phyloP scores from a whole-genome alignment of 495 filamentous ascomycete species.

The Penicillium longicatenatum region DNA sequence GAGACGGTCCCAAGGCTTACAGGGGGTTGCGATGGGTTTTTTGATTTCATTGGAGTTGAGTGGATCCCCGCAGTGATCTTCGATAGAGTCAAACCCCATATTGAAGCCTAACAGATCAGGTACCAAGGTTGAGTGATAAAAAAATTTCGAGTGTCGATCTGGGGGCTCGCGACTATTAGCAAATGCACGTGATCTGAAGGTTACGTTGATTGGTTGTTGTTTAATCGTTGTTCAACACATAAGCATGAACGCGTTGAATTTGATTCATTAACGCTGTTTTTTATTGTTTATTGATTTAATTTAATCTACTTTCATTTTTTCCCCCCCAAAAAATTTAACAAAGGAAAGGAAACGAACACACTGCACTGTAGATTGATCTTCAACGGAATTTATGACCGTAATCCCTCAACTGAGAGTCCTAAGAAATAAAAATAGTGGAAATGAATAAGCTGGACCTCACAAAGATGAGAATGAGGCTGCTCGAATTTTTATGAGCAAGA shows the following conservation, averaged over 20 bases:
- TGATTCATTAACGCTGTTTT: background rate
- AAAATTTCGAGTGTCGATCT: background rate
- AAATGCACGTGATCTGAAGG: conserved; percentile 5
- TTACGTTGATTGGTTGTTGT: background rate
- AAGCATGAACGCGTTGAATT: background rate
- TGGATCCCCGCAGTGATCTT: no score
- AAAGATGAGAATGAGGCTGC: background rate
- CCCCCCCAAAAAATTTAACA: background rate
- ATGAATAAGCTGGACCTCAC: background rate
- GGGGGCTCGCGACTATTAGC: conserved; percentile 4
- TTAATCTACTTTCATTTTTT: no score
- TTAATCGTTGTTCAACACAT: conserved; percentile 1
- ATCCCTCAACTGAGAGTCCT: no score
- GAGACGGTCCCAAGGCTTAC: no score
- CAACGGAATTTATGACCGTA: no score
- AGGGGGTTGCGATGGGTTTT: no score
- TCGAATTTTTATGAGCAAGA: conserved; percentile 2
- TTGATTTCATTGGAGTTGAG: no score
- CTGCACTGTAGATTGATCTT: no score
- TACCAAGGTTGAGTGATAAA: background rate
- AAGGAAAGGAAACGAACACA: no score
- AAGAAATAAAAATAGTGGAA: background rate
- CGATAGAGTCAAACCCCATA: background rate
- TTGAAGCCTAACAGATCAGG: conserved; percentile 3
- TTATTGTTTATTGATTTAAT: background rate